Evolutionary conservation across 176 grass and related monocot genomes (phyloP).

Genomic region (Oryza coarctata): DNA sequence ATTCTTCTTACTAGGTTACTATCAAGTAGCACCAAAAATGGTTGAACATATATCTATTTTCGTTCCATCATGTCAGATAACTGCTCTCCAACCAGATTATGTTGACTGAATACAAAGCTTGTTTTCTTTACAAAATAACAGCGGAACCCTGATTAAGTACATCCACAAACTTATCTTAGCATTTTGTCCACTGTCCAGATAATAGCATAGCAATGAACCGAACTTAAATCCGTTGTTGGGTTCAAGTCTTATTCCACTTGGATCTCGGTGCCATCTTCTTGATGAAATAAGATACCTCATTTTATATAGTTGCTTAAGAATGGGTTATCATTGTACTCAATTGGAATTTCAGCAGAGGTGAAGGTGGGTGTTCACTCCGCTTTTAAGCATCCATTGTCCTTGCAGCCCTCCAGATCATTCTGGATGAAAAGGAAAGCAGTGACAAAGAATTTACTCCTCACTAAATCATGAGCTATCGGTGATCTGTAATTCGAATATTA

Average conservation of each 20-base stretch:
- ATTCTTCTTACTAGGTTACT: not conserved
- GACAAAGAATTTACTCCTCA: not conserved
- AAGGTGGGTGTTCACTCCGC: not conserved
- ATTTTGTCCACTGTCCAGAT: not conserved
- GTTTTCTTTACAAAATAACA: slow-evolving; percentile 3
- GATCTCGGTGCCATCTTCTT: not conserved
- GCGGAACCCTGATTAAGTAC: not conserved
- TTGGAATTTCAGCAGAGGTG: not conserved
- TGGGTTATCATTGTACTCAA: not conserved
- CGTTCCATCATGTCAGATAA: not conserved
- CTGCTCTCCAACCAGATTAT: not conserved
- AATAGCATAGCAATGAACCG: not conserved
- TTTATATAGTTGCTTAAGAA: not conserved
- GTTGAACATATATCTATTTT: not conserved
- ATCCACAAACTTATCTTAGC: not conserved
- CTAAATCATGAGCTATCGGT: not conserved
- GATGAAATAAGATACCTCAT: not conserved
- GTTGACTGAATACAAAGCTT: not conserved
- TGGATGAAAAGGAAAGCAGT: not conserved
- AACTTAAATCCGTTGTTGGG: not conserved
- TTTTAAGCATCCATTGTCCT: not conserved
- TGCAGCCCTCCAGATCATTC: not conserved
- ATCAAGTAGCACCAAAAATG: not conserved
- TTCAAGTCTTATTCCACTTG: not conserved
- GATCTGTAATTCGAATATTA: not conserved